Evolutionary conservation across 371 early-diverging fungal species (phyloP), one percentile per base, ranked within the genome.

Genomic region (Apophysomyces elegans): DNA sequence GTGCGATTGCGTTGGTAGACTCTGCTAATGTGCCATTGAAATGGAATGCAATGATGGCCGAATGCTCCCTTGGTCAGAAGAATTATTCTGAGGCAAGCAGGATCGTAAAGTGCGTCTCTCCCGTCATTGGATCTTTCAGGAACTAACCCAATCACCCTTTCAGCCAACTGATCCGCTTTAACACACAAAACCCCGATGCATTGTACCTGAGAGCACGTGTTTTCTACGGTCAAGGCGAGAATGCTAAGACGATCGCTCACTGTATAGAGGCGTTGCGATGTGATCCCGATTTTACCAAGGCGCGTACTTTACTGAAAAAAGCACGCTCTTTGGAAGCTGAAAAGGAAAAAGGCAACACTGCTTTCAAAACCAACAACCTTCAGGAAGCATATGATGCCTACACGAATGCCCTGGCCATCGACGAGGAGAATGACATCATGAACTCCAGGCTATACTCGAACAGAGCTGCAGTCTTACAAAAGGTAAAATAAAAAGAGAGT

Each of bases 231-330:
- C 91, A 91, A 67, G 93, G 88, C 32, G 90, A 88, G 38, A 84
- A 87, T 61, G 67, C 66, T 65, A 88, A 88, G 73, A 79, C 89
- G 6, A 68, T 75, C 1, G 80, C 82, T 32, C 90, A 88, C 58
- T 88, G 87, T 69, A 75, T 81, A 43, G 86, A 92, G 58, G 91
- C 93, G 6, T 77, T 95, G 43, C 81, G 89, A 2, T 91, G 85
- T 68, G 94, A 95, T 64, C 95, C 94, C 9, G 94, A 94, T 72
- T 87, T 90, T 66, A 61, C 75, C 46, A 84, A 86, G 58, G 94
- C 95, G 5, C 83, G 91, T 26, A 67, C 73, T 11, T 69, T 95
- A 41, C 67, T 89, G 64, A 89, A 88, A 68, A 84, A 81, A 67
- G 81, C 91, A 36, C 84, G 81, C 66, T 71, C 72, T 5, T 65